phyloP scores from a whole-genome alignment of 305 asterid genomes.

The Fraxinus greggii region DNA sequence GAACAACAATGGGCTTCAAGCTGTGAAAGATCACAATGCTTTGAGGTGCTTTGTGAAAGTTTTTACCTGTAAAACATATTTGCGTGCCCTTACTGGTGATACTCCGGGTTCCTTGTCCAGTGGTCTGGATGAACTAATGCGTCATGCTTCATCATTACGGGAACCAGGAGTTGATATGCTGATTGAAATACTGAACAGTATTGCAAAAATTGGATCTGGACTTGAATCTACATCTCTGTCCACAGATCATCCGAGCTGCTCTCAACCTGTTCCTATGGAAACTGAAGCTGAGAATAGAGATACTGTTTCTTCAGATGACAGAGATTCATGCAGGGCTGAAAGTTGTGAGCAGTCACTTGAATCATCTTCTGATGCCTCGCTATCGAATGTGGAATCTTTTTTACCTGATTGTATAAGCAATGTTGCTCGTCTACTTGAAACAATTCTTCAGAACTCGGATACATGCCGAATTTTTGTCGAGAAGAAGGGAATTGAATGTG shows the following conservation, averaged over 20 bases:
- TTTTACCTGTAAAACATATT: constrained; percentile 74
- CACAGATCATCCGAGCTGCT: constrained; percentile 43
- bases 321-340: constrained; percentile 52
- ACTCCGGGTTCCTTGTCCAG: constrained; percentile 87
- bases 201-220: constrained; percentile 4
- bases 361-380: constrained; percentile 41
- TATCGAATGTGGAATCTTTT: constrained; percentile 54
- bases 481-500: constrained; percentile 92
- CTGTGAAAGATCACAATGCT: constrained; percentile 89
- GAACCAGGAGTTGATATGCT: constrained; percentile 37
- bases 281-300: constrained; percentile 72
- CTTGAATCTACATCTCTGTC: background rate
- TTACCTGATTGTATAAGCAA: constrained; percentile 89
- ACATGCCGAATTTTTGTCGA: constrained; percentile 93
- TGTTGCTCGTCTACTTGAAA: constrained; percentile 91
- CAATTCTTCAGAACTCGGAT: constrained; percentile 92
- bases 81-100: constrained; percentile 92
- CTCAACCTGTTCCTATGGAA: constrained; percentile 90
- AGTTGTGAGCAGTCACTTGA: constrained; percentile 54
- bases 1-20: constrained; percentile 95
- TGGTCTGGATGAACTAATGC: constrained; percentile 97
- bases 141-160: constrained; percentile 91
- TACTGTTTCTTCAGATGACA: constrained; percentile 42
- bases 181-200: background rate
- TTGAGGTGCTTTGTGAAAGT: constrained; percentile 90